Percentiles rank a stretch among this genome's conserved stretches.
Conservation (phyloP, 78 protist species). For the Cavenderia fasciculata region DNA sequence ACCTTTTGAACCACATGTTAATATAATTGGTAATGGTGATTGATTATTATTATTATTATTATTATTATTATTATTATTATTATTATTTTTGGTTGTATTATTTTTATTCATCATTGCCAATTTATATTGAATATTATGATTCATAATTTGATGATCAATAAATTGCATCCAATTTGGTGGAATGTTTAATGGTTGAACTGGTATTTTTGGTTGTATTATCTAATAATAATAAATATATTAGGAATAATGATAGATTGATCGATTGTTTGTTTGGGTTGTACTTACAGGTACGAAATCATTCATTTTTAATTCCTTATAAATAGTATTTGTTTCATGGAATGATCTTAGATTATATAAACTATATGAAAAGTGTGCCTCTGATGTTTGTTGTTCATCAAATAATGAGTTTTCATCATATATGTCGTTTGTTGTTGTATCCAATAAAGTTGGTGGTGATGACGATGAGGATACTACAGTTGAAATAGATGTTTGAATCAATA, state of each 20-base stretch:
- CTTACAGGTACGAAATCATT: conserved; percentile 27
- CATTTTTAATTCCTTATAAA: background rate
- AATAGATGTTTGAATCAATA: too few species aligned
- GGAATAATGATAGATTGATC: background rate
- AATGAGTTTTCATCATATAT: background rate
- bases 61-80: background rate
- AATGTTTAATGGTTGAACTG: conserved; percentile 16
- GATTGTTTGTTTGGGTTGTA: background rate
- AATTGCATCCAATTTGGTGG: conserved; percentile 32
- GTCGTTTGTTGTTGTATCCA: conserved; percentile 11
- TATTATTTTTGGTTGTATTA: too few species aligned
- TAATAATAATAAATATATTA: background rate
- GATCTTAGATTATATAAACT: background rate
- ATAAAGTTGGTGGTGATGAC: background rate
- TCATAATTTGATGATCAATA: conserved; percentile 11
- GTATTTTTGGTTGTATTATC: background rate
- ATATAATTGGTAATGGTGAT: background rate
- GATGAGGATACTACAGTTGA: background rate
- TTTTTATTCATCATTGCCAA: too few species aligned
- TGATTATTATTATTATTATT: background rate
- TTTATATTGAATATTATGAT: background rate
- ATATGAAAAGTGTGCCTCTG: background rate
- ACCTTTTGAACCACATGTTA: conserved; percentile 46
- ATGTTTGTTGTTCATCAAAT: background rate
- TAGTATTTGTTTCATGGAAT: background rate